These are phyloP conservation scores for Ascochyta koolunga DNA, from an alignment of 2,329 filamentous ascomycete species.

Conservation along the genomic window DNA sequence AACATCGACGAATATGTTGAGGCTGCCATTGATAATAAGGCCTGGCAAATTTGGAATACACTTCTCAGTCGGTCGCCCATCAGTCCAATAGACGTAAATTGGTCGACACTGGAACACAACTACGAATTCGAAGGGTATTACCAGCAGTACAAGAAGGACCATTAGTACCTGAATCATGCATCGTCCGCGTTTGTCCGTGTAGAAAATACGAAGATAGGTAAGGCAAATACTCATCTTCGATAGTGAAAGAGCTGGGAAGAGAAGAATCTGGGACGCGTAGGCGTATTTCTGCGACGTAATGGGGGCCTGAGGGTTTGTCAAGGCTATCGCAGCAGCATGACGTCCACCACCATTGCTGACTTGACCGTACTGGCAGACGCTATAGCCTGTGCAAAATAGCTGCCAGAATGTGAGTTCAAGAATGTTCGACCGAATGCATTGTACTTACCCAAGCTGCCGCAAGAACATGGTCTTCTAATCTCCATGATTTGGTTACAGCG, in stretches of 20 bases:
- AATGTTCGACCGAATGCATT: not conserved
- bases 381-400: conserved; percentile 26
- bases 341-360: conserved; percentile 25
- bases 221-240: conserved; percentile 34
- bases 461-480: conserved; percentile 26
- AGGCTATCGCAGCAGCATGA: conserved; percentile 15
- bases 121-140: conserved; percentile 21
- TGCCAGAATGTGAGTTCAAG: conserved; percentile 2
- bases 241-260: conserved; percentile 22
- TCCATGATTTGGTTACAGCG: conserved; percentile 22
- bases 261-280: conserved; percentile 24
- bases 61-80: conserved; percentile 22
- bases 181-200: conserved; percentile 20
- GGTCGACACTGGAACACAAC: conserved; percentile 27
- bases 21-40: conserved; percentile 19
- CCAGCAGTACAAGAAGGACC: conserved; percentile 16
- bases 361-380: conserved; percentile 30
- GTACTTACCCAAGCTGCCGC: conserved; percentile 24
- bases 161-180: conserved; percentile 22
- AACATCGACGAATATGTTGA: conserved; percentile 25
- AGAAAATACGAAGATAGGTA: conserved; percentile 31
- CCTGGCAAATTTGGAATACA: conserved; percentile 20
- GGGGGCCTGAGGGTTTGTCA: conserved; percentile 5
- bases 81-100: conserved; percentile 28
- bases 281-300: conserved; percentile 25